Base-by-base conservation (phyloP, 768 basidiomycete species). In the Myochromella boudieri region DNA sequence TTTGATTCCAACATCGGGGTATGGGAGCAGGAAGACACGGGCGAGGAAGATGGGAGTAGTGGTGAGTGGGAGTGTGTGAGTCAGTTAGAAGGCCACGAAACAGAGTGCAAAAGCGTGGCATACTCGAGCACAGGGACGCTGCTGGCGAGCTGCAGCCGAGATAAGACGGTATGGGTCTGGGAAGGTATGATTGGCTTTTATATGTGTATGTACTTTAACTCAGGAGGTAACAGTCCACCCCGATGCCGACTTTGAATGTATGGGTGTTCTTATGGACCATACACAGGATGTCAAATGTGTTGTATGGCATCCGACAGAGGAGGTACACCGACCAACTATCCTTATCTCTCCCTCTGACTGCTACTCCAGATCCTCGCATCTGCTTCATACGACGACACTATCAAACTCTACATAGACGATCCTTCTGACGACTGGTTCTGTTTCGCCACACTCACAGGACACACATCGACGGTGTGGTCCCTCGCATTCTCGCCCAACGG, bases 101-200 rank as follows among this genome's bases (percentile, higher is more conserved):
- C 85, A 8, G 95, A 99, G 63, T 97, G 95, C 72, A 98, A 98
- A 71, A 78, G 85, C 45, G 88, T 95, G 0, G 87, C 82, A 3
- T 97, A 87, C 66, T 91, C 87, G 9, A 70, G 71, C 27, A 80
- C 83, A n/a, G 85, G 85, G 1, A 84, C 77, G 2, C 66, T 97
- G 20, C 72, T 99, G n/a, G 97, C 95, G 7, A 94, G 87, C 51
- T 97, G 95, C 61, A 89, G 90, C 55, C 75, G 97, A 49, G 97
- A 98, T 69, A 99, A 98, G 71, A 91, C 92, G 4, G 94, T 98
- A 0, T 98, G 97, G 97, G 80, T 99, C 27, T 99, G 97, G 95
- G 95, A 97, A 77, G 92, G 95, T 87, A 58, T 41, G 62, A 51
- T 36, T 21, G 10, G 20, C 17, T 17, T 34, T 20, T 21, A 54